Base-by-base conservation (phyloP, 106 monocot species). In the Ottelia alismoides region DNA sequence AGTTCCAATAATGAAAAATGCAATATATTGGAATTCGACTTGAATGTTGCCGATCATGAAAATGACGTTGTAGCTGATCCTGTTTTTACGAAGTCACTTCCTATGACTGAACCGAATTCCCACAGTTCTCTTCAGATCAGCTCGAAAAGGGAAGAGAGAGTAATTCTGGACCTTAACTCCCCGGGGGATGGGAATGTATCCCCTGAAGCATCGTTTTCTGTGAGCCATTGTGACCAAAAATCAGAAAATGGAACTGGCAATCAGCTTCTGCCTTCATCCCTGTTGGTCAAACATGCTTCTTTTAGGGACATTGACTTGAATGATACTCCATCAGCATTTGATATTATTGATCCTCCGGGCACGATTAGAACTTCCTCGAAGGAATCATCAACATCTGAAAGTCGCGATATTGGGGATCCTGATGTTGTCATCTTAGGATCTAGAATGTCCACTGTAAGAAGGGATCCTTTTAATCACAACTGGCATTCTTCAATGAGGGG, bases 231-330 rank as follows among this genome's bases (percentile, higher is more conserved):
- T 43, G 57, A 59, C 26, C 68, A 65, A 53, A 72, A 68, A n/a
- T n/a, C n/a, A n/a, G n/a, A n/a, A n/a, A n/a, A n/a, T 51, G 62
- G 44, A 26, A 68, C 59, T 17, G 51, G 20, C 14, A 69, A 76
- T 61, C 23, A 55, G 9, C 79, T 76, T 31, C 70, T 76, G 12
- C 61, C 79, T 51, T 79, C 76, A 0, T 76, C 81, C 2, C 78
- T 79, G 28, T 73, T 75, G 53, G 54, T 48, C 5, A 83, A 68
- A 45, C 67, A 77, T n/a, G 72, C 67, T 48, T 49, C 56, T 0
- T 27, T 54, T 6, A 65, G 66, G 56, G 78, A 81, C 54, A 78
- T 91, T 58, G 81, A 91, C 67, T 67, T 91, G 64, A 91, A 91
- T 48, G 81, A 85, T 35, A 70, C 75, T 30, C 80, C n/a, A n/a